Evolutionary conservation across 1,139 yeast species (phyloP).

Genomic region (Yueomyces sp.): DNA sequence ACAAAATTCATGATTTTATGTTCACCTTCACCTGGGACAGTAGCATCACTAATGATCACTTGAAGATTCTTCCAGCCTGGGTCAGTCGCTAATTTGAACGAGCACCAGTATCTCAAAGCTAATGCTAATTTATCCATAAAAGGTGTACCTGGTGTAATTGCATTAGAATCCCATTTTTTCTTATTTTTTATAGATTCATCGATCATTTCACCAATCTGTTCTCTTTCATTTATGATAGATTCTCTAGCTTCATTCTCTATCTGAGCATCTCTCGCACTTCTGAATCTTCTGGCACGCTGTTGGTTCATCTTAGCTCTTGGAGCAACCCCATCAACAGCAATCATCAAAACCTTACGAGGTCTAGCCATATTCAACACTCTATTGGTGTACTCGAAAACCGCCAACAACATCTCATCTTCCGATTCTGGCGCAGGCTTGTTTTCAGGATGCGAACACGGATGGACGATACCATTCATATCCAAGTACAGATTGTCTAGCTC

Average conservation of each 20-base stretch:
- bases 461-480: slow-evolving; percentile 97
- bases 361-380: slow-evolving; percentile 86
- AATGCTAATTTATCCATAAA: slow-evolving; percentile 84
- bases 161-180: slow-evolving; percentile 72
- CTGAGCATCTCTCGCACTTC: slow-evolving; percentile 89
- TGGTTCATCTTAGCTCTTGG: slow-evolving; percentile 99
- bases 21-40: slow-evolving; percentile 99
- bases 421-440: slow-evolving; percentile 88
- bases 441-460: slow-evolving; percentile 95
- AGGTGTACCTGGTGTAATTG: slow-evolving; percentile 98
- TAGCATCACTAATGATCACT: slow-evolving; percentile 84
- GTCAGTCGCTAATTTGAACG: slow-evolving; percentile 74
- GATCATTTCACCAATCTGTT: slow-evolving; percentile 46
- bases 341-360: slow-evolving; percentile 82
- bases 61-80: slow-evolving; percentile 84
- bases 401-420: slow-evolving; percentile 90
- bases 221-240: slow-evolving; percentile 37
- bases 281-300: slow-evolving; percentile 88
- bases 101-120: slow-evolving; percentile 80
- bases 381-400: slow-evolving; percentile 79
- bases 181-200: slow-evolving; percentile 44
- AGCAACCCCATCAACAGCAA: slow-evolving; percentile 98
- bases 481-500: slow-evolving; percentile 82
- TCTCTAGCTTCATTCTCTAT: slow-evolving; percentile 51
- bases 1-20: slow-evolving; percentile 94